Evolutionary conservation across 2,329 filamentous ascomycete species (phyloP).

Genomic region (Aspergillus carbonarius): DNA sequence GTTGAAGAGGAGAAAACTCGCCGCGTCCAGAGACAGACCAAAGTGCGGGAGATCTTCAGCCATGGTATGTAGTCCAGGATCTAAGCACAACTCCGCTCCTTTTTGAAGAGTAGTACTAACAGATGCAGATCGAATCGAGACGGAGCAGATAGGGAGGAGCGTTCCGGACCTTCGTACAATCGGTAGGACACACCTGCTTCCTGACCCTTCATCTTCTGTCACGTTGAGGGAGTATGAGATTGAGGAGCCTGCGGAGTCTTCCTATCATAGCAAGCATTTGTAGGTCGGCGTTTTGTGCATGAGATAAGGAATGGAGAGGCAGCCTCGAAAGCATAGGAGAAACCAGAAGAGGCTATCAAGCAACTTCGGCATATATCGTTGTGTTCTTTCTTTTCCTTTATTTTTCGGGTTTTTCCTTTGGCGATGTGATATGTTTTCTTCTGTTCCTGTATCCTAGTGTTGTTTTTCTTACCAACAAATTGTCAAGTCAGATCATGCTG

Average conservation of each 20-base stretch:
- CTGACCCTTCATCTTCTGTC: conserved; percentile 26
- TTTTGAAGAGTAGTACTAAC: conserved; percentile 12
- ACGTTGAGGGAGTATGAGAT: conserved; percentile 39
- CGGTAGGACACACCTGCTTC: conserved; percentile 39
- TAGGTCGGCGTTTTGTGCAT: conserved; percentile 2
- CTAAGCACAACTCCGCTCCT: too few relatives aligned
- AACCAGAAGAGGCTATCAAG: background rate
- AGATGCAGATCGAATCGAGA: conserved; percentile 6
- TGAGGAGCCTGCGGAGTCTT: conserved; percentile 33
- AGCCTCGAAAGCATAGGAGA: background rate
- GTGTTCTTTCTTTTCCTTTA: background rate
- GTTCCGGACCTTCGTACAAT: conserved; percentile 27
- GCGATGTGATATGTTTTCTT: background rate
- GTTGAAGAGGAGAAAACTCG: conserved; percentile 53
- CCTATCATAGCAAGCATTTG: conserved; percentile 12
- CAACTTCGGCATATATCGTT: background rate
- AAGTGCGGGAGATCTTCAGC: conserved; percentile 39
- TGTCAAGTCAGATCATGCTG: conserved; percentile 33
- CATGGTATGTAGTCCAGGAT: conserved; percentile 25
- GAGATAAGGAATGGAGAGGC: background rate
- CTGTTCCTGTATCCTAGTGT: conserved; percentile 18
- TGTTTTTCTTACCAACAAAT: conserved; percentile 12
- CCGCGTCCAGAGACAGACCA: conserved; percentile 36
- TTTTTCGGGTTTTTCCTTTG: background rate
- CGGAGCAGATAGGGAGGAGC: conserved; percentile 20